Base-by-base conservation (phyloP, 208 protist species). In the Wallacemonas sp. region DNA sequence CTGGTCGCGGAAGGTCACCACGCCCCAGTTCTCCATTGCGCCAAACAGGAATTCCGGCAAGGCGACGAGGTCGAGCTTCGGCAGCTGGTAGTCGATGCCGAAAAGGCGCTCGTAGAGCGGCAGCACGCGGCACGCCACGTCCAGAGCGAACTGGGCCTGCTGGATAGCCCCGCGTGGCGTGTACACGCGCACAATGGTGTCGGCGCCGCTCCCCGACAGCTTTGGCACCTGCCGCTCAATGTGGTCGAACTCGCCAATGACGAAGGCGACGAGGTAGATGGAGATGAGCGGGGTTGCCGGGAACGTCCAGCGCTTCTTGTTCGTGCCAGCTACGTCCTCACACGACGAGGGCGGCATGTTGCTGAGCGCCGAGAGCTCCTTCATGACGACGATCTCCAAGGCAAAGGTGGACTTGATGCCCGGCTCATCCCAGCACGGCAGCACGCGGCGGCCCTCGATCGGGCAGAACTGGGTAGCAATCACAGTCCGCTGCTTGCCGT, bases 1-100 rank as follows among this genome's bases (percentile, higher is more conserved):
- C 38, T 81, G 72, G 64, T 99, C 94, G 48, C 98, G 86, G 72
- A 95, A 99, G 8, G 94, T 98, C 55, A 99, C 86, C 31, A 98
- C 81, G 46, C 97, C 97, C 93, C 94, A 99, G 81, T 99, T 99
- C 75, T 99, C 98, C 98, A 99, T 99, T 25, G 97, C 98, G 20
- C 98, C 98, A 12, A 82, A 77, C 28, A 77, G 81, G 67, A 99
- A 99, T 44, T 98, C 90, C 3, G 95, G 91, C 49, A 99, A 84
- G 12, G 97, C 96, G 41, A 99, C 70, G 44, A 99, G 64, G 77
- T 99, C 98, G 55, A 97, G 64, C 71, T 99, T 99, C 3, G 93
- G 78, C 28, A 99, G 77, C 26, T 91, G 78, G 76, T 98, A 98
- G n/a, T 75, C 76, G 25, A 75, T 67, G 25, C 82, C 76, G 68